Base-by-base conservation (phyloP, 179 eudicot species). In the Heliamphora ciliata region DNA sequence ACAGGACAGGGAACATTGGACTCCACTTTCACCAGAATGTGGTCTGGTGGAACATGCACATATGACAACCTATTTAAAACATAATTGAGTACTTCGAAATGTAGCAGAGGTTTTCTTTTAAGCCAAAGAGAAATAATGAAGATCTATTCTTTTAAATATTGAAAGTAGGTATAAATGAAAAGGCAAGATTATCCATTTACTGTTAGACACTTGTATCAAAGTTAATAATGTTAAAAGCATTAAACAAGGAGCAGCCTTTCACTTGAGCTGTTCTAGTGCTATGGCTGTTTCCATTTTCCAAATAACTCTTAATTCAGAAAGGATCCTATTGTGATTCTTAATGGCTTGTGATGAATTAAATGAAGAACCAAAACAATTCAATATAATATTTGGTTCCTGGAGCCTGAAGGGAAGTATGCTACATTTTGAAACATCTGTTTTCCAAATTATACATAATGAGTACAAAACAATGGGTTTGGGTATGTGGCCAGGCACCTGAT, bases 231-330 rank as follows among this genome's bases (percentile, higher is more conserved):
- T 6, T 15, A 24, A 75, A 54, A 15, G 78, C 31, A 55, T 21
- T n/a, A 17, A 15, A 46, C 4, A 18, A 74, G 55, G 58, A 55
- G 48, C 17, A 73, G 52, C 73, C 15, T 50, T 72, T 71, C 15
- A 1, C 0, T 52, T 73, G 77, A 74, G 77, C 77, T 74, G 60
- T 75, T 55, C 48, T 54, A 55, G 48, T 75, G 58, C 47, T 75
- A 54, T 18, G 1, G 40, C 64, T 48, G 10, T 21, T 24, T 44
- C 78, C 64, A 58, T 31, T 76, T 51, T 51, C 47, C 17, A 54
- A 52, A 52, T 21, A 76, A 58, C 8, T 47, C 17, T 61, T 15
- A 63, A 48, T 78, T 63, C 81, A 47, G 13, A 13, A 15, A 31
- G 21, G 21, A 50, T 13, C 48, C 47, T 63, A 17, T 7, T 15